These are phyloP conservation scores for Mycosarcoma maydis DNA, from an alignment of 1,284 basidiomycete genomes.

Conservation along the genomic window DNA sequence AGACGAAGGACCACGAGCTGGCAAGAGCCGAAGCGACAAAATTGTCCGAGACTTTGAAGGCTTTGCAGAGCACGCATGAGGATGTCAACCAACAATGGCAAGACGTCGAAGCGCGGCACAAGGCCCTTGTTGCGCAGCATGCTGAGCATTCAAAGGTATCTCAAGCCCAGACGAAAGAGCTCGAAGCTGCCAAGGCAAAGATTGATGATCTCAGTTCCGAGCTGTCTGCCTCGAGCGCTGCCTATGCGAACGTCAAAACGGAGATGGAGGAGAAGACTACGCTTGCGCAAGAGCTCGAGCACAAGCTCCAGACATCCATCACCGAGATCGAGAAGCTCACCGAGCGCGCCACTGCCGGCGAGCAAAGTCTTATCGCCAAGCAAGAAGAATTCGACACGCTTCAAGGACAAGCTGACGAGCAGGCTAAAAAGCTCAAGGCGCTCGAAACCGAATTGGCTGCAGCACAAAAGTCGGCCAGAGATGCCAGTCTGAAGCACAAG, in stretches of 20 bases:
- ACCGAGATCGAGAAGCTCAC: slow-evolving; percentile 15
- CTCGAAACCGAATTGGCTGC: slow-evolving; percentile 36
- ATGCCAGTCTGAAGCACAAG: slow-evolving; percentile 26
- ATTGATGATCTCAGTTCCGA: slow-evolving; percentile 19
- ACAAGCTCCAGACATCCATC: slow-evolving; percentile 14
- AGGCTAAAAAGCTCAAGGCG: slow-evolving; percentile 8
- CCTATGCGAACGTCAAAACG: slow-evolving; percentile 1
- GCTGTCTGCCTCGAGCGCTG: slow-evolving; percentile 10
- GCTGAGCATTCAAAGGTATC: slow-evolving; percentile 15
- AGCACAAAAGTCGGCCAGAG: slow-evolving; percentile 29
- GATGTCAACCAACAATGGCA: slow-evolving; percentile 18
- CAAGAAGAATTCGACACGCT: slow-evolving; percentile 15
- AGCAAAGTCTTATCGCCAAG: slow-evolving; percentile 22
- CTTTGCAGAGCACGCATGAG: slow-evolving; percentile 14
- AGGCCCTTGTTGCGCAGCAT: slow-evolving; percentile 10
- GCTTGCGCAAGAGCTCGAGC: slow-evolving; percentile 13
- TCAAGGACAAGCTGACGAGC: slow-evolving; percentile 20
- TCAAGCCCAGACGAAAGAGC: slow-evolving; percentile 8
- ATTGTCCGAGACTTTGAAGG: slow-evolving; percentile 7
- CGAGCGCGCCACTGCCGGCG: slow-evolving; percentile 17
- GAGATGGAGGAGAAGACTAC: slow-evolving; percentile 20
- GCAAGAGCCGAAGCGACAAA: slow-evolving; percentile 15
- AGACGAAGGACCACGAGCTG: slow-evolving; percentile 14
- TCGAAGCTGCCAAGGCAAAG: slow-evolving; percentile 10
- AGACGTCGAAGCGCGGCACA: slow-evolving; percentile 13